Evolutionary conservation across 805 yeast genomes (phyloP).

Genomic region (Brettanomyces nanus): DNA sequence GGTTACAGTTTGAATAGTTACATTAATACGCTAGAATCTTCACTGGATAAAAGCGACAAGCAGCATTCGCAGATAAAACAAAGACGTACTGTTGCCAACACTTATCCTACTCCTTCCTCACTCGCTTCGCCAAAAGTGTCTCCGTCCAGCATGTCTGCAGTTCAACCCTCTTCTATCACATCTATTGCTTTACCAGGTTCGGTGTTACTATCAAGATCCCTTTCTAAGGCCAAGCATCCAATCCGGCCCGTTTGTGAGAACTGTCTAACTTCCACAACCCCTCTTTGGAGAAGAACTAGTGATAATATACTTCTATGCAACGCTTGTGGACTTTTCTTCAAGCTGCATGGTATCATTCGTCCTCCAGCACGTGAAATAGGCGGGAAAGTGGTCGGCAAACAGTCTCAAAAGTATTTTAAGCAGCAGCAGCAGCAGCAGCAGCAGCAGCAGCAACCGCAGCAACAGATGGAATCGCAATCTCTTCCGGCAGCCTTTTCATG

Average conservation of each 20-base stretch:
- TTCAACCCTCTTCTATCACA: conserved; percentile 5
- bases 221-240: conserved; percentile 4
- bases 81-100: conserved; percentile 4
- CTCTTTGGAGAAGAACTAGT: conserved; percentile 83
- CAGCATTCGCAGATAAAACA: conserved; percentile 9
- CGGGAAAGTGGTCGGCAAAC: background rate
- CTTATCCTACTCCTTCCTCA: conserved; percentile 11
- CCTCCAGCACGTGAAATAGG: conserved; percentile 10
- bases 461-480: conserved; percentile 6
- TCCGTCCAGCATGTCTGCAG: conserved; percentile 2
- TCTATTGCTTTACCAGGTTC: conserved; percentile 5
- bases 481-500: conserved; percentile 3
- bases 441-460: conserved; percentile 1
- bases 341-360: conserved; percentile 65
- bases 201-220: conserved; percentile 5
- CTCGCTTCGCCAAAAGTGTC: conserved; percentile 5
- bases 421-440: conserved; percentile 1
- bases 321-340: conserved; percentile 86
- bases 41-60: conserved; percentile 20
- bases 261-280: conserved; percentile 88
- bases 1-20: conserved; percentile 20
- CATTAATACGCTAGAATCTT: conserved; percentile 26
- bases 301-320: conserved; percentile 81
- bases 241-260: conserved; percentile 57
- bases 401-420: conserved; percentile 1